Conservation (phyloP, 495 filamentous ascomycete species). For the Glarea lozoyensis region DNA sequence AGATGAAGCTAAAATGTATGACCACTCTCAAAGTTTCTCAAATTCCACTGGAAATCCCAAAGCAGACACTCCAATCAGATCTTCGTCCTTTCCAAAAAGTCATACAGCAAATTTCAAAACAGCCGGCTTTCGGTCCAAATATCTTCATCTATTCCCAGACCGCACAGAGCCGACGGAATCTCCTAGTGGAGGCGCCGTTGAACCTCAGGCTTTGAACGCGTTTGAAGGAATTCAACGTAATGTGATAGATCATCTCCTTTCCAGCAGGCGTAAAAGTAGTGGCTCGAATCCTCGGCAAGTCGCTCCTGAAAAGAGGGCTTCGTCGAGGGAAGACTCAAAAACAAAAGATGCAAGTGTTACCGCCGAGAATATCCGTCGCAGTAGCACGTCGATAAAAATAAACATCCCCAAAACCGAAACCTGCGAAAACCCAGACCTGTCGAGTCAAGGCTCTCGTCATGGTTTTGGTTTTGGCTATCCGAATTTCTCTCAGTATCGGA, state of each 20-base stretch:
- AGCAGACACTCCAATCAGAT: slow-evolving; percentile 1
- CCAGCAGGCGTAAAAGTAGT: slow-evolving; percentile 5
- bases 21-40: neutral
- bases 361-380: neutral
- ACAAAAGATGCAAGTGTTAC: neutral
- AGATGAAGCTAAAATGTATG: slow-evolving; percentile 31
- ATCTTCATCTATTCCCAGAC: neutral
- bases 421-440: neutral
- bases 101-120: too few species aligned
- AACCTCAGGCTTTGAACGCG: slow-evolving; percentile 14
- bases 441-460: too few species aligned
- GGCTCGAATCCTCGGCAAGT: neutral
- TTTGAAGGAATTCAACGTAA: slow-evolving; percentile 25
- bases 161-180: neutral
- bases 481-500: neutral
- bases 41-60: slow-evolving; percentile 1
- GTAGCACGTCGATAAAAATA: neutral
- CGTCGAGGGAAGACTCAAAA: too few species aligned
- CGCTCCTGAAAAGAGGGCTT: neutral
- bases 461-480: too few species aligned
- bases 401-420: too few species aligned
- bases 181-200: slow-evolving; percentile 18
- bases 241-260: slow-evolving; percentile 22
- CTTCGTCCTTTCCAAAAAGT: neutral
- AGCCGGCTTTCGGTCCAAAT: too few species aligned